These are phyloP conservation scores for Bipolaris oryzae DNA, from an alignment of 2,329 filamentous ascomycete genomes.

Conservation along the genomic window DNA sequence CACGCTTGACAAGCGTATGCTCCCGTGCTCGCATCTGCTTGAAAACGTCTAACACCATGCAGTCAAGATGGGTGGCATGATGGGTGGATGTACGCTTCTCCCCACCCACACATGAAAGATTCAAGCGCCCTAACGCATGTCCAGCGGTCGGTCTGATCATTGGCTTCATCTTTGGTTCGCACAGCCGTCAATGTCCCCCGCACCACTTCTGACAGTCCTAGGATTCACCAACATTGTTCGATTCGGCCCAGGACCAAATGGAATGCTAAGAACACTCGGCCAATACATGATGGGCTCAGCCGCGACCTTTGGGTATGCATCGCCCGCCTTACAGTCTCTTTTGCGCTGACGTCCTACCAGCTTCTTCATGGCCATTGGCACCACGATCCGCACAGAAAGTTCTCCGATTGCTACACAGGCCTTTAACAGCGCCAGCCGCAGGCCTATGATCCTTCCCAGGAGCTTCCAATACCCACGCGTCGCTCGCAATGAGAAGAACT, in stretches of 20 bases:
- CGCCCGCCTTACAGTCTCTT: background rate
- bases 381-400: constrained; percentile 90
- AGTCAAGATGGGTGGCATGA: constrained; percentile 99
- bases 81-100: constrained; percentile 85
- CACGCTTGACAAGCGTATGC: constrained; percentile 72
- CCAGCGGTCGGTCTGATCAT: constrained; percentile 93
- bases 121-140: constrained; percentile 21
- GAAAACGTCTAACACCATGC: constrained; percentile 41
- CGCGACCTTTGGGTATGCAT: constrained; percentile 86
- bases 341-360: constrained; percentile 48
- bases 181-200: background rate
- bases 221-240: constrained; percentile 93
- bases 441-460: constrained; percentile 70
- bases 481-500: constrained; percentile 38
- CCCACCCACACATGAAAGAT: background rate
- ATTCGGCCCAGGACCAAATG: constrained; percentile 90
- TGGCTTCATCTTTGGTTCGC: constrained; percentile 92
- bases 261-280: constrained; percentile 89
- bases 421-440: constrained; percentile 72
- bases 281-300: constrained; percentile 97
- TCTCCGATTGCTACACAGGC: constrained; percentile 76
- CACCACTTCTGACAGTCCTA: constrained; percentile 49
- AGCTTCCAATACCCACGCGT: constrained; percentile 38
- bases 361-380: constrained; percentile 99
- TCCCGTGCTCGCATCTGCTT: constrained; percentile 23